Evolutionary conservation across 495 filamentous ascomycete genomes (phyloP), one percentile per base, ranked within the genome.

Genomic region (Neurospora hispaniola): DNA sequence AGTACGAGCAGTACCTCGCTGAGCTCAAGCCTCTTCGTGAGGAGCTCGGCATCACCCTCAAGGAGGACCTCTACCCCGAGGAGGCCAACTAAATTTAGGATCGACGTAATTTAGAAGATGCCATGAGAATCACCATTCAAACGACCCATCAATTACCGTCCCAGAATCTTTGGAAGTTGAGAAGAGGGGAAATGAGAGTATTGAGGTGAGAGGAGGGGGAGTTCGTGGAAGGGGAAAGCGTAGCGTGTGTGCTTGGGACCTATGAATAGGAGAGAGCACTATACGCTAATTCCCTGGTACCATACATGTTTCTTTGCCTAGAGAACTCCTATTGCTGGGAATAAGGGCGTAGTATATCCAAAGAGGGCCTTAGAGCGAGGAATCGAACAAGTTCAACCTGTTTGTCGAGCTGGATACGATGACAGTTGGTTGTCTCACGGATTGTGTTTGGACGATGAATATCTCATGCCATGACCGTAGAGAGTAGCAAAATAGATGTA

Each of bases 1-100:
- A 99, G 86, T 99, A 99, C 86, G 87, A 98, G 82, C 93, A 98
- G 86, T 99, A 99, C 85, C 91, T 99, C 71, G 87, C 91, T 77
- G 90, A 96, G 84, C 94, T 99, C 71, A 93, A 96, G 86, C 86
- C 90, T 75, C 87, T 98, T 75, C 92, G 95, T 75, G 93, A 96
- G 85, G 96, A 99, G 84, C 86, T 99, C 69, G 95, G 96, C 77
- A 89, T 99, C 76, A 85, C 87, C 74, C 88, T 98, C 75, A 95
- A 95, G 83, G 96, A 99, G 87, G 91, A 94, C 81, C 88, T 99
- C 78, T 99, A 96, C 84, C 96, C 96, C 72, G 89, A 94, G 80
- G 84, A 81, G 78, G 69, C 85, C 82, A 83, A 87, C 80, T 90
- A 76, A 74, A 72, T 16, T 12, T 20, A 71, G 54, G 11, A 35